Evolutionary conservation across 169 alveolate species (phyloP).

Genomic region (Eimeria necatrix): DNA sequence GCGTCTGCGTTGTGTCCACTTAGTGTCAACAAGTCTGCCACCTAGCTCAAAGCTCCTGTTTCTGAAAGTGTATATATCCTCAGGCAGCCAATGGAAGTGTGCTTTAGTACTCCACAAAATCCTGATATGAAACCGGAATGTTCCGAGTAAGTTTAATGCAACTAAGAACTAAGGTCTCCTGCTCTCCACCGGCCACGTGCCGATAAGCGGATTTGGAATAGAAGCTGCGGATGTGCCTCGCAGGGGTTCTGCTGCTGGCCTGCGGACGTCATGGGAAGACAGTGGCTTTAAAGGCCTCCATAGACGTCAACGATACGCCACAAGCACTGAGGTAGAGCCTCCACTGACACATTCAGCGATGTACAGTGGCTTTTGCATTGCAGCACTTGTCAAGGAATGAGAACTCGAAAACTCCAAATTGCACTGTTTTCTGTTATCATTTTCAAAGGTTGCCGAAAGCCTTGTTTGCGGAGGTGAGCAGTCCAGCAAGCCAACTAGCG

Average conservation of each 20-base stretch:
- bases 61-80: background rate
- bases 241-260: constrained; percentile 61
- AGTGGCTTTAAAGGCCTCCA: background rate
- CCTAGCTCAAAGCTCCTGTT: no score
- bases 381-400: background rate
- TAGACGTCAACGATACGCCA: background rate
- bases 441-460: constrained; percentile 35
- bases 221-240: background rate
- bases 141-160: background rate
- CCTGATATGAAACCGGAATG: background rate
- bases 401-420: background rate
- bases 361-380: background rate
- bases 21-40: no score
- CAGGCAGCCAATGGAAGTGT: constrained; percentile 63
- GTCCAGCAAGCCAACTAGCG: background rate
- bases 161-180: no score
- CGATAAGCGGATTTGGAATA: no score
- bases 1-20: no score
- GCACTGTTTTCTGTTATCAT: background rate
- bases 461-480: constrained; percentile 25
- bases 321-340: constrained; percentile 34
- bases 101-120: background rate
- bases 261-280: constrained; percentile 56
- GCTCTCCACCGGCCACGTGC: no score
- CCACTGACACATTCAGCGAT: background rate